Percentiles rank a stretch among this genome's conserved stretches.
Conservation (phyloP, 148 eudicot genomes). For the Mesembryanthemum crystallinum region DNA sequence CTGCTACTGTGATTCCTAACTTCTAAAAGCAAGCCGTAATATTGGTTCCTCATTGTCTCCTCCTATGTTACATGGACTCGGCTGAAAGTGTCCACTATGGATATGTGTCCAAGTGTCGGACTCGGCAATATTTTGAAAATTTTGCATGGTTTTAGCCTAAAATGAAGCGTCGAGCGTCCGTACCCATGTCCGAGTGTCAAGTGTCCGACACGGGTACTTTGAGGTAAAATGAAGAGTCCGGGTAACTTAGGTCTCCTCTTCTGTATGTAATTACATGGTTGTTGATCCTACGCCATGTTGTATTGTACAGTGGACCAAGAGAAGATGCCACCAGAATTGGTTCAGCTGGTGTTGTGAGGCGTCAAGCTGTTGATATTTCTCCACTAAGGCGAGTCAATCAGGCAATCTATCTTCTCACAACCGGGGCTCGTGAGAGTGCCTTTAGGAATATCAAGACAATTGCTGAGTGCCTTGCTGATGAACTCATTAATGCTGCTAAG, state of each 20-base stretch:
- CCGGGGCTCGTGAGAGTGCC: constrained; percentile 40
- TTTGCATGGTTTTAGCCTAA: too few species aligned
- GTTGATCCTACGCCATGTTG: not conserved
- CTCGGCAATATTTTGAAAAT: too few species aligned
- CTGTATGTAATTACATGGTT: not conserved
- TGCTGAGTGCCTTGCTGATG: constrained; percentile 39
- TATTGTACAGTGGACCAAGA: constrained; percentile 28
- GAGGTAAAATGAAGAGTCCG: too few species aligned
- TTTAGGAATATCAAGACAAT: constrained; percentile 41
- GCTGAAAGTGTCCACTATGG: too few species aligned
- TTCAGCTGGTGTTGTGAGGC: constrained; percentile 42
- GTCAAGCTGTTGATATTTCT: constrained; percentile 43
- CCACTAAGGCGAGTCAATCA: constrained; percentile 37
- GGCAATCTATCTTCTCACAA: constrained; percentile 35
- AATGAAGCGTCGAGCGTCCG: too few species aligned
- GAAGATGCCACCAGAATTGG: constrained; percentile 43
- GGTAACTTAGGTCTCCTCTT: not conserved
- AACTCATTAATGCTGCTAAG: constrained; percentile 39
- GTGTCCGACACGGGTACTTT: too few species aligned
- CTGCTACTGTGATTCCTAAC: too few species aligned
- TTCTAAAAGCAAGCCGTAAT: too few species aligned
- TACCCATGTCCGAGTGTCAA: too few species aligned
- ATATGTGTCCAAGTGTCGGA: too few species aligned
- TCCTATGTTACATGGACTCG: too few species aligned
- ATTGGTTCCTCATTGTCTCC: not conserved